Base-by-base conservation (phyloP, 2,329 filamentous ascomycete genomes). In the Ceratocystis huliohia region DNA sequence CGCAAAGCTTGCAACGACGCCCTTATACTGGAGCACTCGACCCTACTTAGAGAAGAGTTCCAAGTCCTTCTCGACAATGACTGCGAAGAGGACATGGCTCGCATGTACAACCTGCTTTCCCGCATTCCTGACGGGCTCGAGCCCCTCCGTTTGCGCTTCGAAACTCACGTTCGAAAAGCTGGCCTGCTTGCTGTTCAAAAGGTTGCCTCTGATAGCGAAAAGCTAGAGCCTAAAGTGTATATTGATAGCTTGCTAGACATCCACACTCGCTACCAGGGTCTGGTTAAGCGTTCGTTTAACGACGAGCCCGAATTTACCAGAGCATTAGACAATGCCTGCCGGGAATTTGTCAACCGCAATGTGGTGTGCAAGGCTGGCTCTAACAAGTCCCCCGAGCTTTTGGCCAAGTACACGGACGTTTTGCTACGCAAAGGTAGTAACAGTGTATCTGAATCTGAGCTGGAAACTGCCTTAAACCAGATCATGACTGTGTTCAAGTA, bases 401-500 rank as follows among this genome's bases (percentile, higher is more conserved):
- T 99, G 46, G 93, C 94, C 74, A 96, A 96, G 76, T 97, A 99
- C 75, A 90, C 92, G 41, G 94, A 99, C 75, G 87, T 91, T 8
- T 79, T 99, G 41, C 80, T 99, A 64, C 93, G 94, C 76, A 96
- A 96, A 81, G 93, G 90, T 70, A 89, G 88, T 37, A 95, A 92
- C 71, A 91, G 91, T 71, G 90, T 91, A 15, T 94, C 97, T 74
- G 94, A 99, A 74, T 88, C 89, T 41, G 93, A 99, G 73, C 82
- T 97, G 72, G 94, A 99, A 77, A 87, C 88, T 70, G 88, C 91
- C 41, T 80, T 97, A 37, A 86, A 85, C 22, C 90, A 96, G 75
- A 94, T 99, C 72, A 99, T 99, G 94, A 96, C 93, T 1, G 91
- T 99, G 66, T 99, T 99, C 84, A 97, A 97, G 79, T 99, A 99